Percentiles rank a stretch among this genome's conserved stretches.
phyloP scores from a whole-genome alignment of 2,329 filamentous ascomycete genomes.

The Mycosphaerella sp. region DNA sequence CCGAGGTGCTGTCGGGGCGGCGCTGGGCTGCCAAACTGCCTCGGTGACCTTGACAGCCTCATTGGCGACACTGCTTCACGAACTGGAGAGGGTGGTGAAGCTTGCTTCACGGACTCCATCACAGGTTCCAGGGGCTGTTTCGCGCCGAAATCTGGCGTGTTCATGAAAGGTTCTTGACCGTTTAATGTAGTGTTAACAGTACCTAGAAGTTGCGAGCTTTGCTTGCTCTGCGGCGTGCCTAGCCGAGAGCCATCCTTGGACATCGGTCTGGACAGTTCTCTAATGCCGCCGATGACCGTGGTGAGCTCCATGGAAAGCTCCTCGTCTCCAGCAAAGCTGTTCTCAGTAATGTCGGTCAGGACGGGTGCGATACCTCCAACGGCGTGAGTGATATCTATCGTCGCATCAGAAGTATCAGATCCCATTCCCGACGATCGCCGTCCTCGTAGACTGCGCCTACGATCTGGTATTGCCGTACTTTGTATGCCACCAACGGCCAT shows the following conservation, averaged over 20 bases:
- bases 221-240: conserved; percentile 41
- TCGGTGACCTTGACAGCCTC: conserved; percentile 9
- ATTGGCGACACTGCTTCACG: conserved; percentile 21
- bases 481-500: conserved; percentile 35
- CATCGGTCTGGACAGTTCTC: conserved; percentile 27
- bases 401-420: conserved; percentile 41
- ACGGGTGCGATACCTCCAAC: conserved; percentile 40
- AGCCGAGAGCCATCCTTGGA: conserved; percentile 11
- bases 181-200: conserved; percentile 50
- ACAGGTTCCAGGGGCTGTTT: conserved; percentile 33
- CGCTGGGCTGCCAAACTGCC: neutral
- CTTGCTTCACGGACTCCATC: conserved; percentile 30
- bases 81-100: conserved; percentile 13
- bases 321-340: conserved; percentile 36
- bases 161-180: conserved; percentile 50
- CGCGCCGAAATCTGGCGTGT: conserved; percentile 41
- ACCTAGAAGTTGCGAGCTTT: conserved; percentile 26
- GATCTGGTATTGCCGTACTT: conserved; percentile 25
- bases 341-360: conserved; percentile 14
- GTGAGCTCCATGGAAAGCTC: conserved; percentile 51
- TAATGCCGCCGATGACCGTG: conserved; percentile 43
- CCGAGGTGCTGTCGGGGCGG: neutral
- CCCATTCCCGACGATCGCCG: conserved; percentile 33
- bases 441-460: conserved; percentile 31
- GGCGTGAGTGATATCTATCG: conserved; percentile 52